Evolutionary conservation across 1,284 basidiomycete species (phyloP).

Genomic region (Wolfiporia cocos): DNA sequence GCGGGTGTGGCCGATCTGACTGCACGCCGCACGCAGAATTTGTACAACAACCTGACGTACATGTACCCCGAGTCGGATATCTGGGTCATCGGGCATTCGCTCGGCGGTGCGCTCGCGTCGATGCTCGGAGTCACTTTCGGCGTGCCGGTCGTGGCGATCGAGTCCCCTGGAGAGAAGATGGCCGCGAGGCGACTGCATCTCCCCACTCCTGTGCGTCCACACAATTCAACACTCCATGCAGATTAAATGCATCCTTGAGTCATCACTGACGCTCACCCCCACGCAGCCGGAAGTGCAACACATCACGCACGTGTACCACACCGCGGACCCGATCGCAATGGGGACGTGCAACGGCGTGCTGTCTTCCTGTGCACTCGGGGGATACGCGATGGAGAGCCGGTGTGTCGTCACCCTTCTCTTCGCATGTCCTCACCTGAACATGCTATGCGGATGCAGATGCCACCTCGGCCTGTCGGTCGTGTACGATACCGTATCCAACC

Average conservation of each 20-base stretch:
- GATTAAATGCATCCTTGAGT: not conserved
- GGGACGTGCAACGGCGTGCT: conserved; percentile 75
- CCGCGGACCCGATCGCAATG: conserved; percentile 84
- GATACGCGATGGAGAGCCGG: conserved; percentile 77
- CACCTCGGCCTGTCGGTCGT: conserved; percentile 82
- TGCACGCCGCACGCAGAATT: no score
- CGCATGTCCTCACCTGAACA: not conserved
- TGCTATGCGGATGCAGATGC: conserved; percentile 40
- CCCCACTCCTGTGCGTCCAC: conserved; percentile 62
- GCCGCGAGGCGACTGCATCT: conserved; percentile 86
- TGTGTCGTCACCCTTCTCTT: conserved; percentile 26
- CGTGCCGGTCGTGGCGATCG: conserved; percentile 85
- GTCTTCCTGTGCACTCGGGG: conserved; percentile 66
- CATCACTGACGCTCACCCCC: not conserved
- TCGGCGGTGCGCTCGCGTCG: conserved; percentile 84
- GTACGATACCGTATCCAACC: conserved; percentile 86
- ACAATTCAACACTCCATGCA: not conserved
- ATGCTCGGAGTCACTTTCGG: conserved; percentile 91
- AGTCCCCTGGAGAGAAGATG: conserved; percentile 87
- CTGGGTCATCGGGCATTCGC: conserved; percentile 89
- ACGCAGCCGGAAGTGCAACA: conserved; percentile 64
- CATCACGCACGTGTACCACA: conserved; percentile 82
- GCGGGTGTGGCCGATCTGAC: no score
- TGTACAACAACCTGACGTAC: conserved; percentile 92
- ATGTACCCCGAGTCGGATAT: conserved; percentile 92